phyloP scores from a whole-genome alignment of 176 grass and related monocot genomes.

The Eremochloa ophiuroides region DNA sequence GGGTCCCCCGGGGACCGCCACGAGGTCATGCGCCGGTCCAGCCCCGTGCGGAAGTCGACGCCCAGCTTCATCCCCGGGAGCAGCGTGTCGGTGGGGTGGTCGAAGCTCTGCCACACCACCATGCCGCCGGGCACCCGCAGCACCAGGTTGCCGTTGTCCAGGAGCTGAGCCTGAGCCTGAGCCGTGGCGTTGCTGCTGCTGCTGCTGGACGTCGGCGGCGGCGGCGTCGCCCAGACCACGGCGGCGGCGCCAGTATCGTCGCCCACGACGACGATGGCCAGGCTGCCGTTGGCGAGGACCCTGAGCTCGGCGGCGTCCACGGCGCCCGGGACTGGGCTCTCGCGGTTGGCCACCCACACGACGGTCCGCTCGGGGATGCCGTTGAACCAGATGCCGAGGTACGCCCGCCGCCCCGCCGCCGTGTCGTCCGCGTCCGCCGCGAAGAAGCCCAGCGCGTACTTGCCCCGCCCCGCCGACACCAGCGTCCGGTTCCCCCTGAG shows the following conservation, averaged over 20 bases:
- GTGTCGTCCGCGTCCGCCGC: constrained; percentile 27
- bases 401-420: too few relatives aligned
- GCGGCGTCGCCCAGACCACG: constrained; percentile 32
- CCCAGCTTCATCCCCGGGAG: constrained; percentile 51
- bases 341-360: constrained; percentile 68
- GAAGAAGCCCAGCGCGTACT: constrained; percentile 60
- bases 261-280: background rate
- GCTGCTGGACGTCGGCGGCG: background rate
- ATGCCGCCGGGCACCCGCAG: constrained; percentile 1
- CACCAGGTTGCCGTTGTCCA: constrained; percentile 58
- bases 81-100: constrained; percentile 39
- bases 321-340: constrained; percentile 8
- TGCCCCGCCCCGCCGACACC: constrained; percentile 31
- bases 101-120: constrained; percentile 46
- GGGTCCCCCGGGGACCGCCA: constrained; percentile 44
- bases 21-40: constrained; percentile 30
- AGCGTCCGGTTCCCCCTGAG: constrained; percentile 23
- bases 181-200: background rate
- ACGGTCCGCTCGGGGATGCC: constrained; percentile 8
- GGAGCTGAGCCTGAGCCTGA: too few relatives aligned
- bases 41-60: constrained; percentile 13
- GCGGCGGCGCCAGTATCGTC: background rate
- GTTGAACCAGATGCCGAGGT: constrained; percentile 66
- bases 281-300: constrained; percentile 30
- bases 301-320: background rate